Evolutionary conservation across 441 rosid species (phyloP), one percentile per base, ranked within the genome.

Genomic region (Theobroma grandiflorum): DNA sequence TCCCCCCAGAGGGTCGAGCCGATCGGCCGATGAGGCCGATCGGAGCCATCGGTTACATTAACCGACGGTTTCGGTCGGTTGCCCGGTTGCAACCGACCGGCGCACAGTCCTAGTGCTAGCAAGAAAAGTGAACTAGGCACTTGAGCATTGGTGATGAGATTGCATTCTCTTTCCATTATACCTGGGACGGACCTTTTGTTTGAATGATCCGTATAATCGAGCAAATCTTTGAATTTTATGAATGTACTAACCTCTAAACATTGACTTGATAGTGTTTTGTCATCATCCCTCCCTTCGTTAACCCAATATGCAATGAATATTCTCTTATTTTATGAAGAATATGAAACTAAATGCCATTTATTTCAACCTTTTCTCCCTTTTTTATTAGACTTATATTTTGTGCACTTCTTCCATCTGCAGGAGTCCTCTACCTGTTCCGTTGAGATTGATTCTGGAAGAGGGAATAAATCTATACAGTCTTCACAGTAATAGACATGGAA

Each of bases 391-490:
- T 59, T 73, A 72, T 50, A 31, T 57, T 76, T 65, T 40, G 15
- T 62, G 22, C 33, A 55, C 67, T 82, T 77, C 75, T 69, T 86
- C 80, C 58, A 72, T 82, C 45, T 87, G 79, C 90, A 95, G 98
- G 94, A 85, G 79, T 74, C 92, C 97, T 82, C 77, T 95, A 83
- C 98, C 98, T 81, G 93, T 85, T 86, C 74, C 90, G 75, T 91
- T 95, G 76, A 88, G 84, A 78, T 88, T 81, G 40, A 79, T 91
- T 82, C 66, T 97, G 85, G 97, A 94, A 82, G 97, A 97, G 89
- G 99, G 99, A 72, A 87, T 94, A 71, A 88, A 79, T 81, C 82
- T 95, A 67, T 95, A 91, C 92, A 83, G 82, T 76, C 94, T 95
- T 83, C 99, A 97, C 80, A 83, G 87, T 1, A 79, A 57, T 61